A percentile compares a stretch with the other conserved stretches of the same genome.
These are phyloP conservation scores for Aspergillus nanangensis DNA, from an alignment of 495 filamentous ascomycete genomes.

Conservation along the genomic window DNA sequence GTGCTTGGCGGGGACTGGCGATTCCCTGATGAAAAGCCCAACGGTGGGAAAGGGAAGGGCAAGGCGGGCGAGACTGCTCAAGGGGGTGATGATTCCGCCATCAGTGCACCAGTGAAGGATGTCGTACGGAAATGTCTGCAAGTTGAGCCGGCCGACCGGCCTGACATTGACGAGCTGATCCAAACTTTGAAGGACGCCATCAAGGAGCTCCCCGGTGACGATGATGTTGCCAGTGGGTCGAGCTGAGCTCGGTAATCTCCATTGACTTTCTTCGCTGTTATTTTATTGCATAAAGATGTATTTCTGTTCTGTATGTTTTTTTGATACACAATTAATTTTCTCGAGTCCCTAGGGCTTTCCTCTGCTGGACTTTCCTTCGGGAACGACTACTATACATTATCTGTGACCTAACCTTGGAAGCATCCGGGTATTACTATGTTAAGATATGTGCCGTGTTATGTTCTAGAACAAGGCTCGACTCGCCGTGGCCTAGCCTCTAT, in stretches of 20 bases:
- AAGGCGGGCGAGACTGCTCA: slow-evolving; percentile 32
- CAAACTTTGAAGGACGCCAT: slow-evolving; percentile 72
- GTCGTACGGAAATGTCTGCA: slow-evolving; percentile 82
- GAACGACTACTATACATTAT: no score
- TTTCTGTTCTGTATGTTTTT: not conserved
- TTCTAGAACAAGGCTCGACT: no score
- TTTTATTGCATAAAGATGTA: no score
- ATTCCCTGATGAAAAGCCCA: slow-evolving; percentile 76
- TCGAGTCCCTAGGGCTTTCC: no score
- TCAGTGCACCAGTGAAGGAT: slow-evolving; percentile 76
- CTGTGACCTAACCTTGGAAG: no score
- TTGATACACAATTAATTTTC: no score
- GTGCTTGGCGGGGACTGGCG: slow-evolving; percentile 90
- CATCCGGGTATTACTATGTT: no score
- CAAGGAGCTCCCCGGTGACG: slow-evolving; percentile 69
- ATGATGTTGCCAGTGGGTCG: slow-evolving; percentile 29
- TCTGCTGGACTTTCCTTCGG: no score
- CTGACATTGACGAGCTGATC: slow-evolving; percentile 88
- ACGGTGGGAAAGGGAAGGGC: slow-evolving; percentile 52
- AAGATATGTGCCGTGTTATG: no score
- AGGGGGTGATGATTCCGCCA: slow-evolving; percentile 30
- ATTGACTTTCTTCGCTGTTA: no score
- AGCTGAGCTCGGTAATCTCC: slow-evolving; percentile 8
- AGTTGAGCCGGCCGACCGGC: slow-evolving; percentile 89
- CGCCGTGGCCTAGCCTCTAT: no score